These are phyloP conservation scores for Vararia minispora DNA, from an alignment of 768 basidiomycete species.

Conservation along the genomic window DNA sequence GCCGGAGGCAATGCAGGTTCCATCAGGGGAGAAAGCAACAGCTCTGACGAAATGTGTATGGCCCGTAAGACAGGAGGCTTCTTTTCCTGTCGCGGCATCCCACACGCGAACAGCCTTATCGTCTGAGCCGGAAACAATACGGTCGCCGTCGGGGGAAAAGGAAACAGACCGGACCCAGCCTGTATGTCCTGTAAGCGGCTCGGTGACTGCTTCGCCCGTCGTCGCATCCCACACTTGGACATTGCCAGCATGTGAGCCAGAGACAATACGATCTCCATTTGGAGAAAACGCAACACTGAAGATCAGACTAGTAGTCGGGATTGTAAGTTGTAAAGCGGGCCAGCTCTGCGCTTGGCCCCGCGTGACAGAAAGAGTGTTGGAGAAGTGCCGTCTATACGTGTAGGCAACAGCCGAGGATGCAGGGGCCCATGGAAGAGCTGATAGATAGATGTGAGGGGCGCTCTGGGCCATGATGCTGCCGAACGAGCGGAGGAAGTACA, in stretches of 20 bases:
- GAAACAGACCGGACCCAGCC: no score
- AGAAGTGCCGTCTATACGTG: neutral
- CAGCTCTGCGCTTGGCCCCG: neutral
- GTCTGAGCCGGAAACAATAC: no score
- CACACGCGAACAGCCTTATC: neutral
- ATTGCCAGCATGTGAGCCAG: conserved; percentile 35
- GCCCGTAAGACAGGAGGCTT: conserved; percentile 1
- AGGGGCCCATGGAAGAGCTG: neutral
- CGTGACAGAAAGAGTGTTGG: conserved; percentile 3
- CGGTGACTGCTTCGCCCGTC: conserved; percentile 32
- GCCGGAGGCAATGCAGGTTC: neutral
- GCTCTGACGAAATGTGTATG: no score
- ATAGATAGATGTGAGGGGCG: no score
- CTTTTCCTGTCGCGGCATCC: neutral
- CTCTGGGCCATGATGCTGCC: neutral
- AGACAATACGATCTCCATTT: conserved; percentile 18
- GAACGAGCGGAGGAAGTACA: neutral
- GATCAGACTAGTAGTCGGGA: no score
- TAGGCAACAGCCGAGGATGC: neutral
- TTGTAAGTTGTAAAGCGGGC: no score
- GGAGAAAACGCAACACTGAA: neutral
- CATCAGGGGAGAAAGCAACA: conserved; percentile 2
- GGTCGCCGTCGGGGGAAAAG: no score
- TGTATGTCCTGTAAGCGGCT: no score
- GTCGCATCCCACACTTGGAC: conserved; percentile 35